Base-by-base conservation (phyloP, 257 asterid species). In the Gynochthodes officinalis region DNA sequence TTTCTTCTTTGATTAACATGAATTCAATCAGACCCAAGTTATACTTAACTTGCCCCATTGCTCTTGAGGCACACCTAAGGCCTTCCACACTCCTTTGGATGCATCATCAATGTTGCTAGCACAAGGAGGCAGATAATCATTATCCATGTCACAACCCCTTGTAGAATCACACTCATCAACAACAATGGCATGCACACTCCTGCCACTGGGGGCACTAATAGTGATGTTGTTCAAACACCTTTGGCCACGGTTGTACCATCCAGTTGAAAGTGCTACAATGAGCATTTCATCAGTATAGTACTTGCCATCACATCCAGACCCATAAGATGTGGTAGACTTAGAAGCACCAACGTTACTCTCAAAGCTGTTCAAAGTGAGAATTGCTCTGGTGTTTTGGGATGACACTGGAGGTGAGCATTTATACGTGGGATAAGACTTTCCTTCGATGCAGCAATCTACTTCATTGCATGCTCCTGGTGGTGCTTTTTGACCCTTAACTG, bases 121-220 rank as follows among this genome's bases (percentile, higher is more conserved):
- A 39, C 90, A 86, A 1, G 86, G 88, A 4, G 85, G 88, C 79
- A 81, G 84, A 53, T 62, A 85, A 39, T 80, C 87, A 25, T 85
- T 82, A 0, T 70, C 81, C 0, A 19, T 3, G 48, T 82, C 89
- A 59, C 83, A 84, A 35, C 89, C 87, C 77, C 61, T 11, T 0
- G 80, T 80, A 0, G 86, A 85, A 13, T 85, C 88, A 42, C 90
- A 76, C 67, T 79, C 89, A 48, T 83, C 88, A 4, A 86, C 83
- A 60, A 86, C 90, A 86, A 70, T 71, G 1, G 86, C 85, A 0
- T 50, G 75, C 76, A 79, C 83, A 27, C 82, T 78, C 18, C 44
- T 32, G 7, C 86, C 85, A 48, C 83, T 85, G 9, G 71, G 84
- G 15, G 65, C 65, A 15, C 42, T 44, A 21, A 85, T 77, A 0